Percentiles rank a stretch among this genome's conserved stretches.
Evolutionary conservation across 768 basidiomycete genomes (phyloP).

Genomic region (Xanthoconium purpureum): DNA sequence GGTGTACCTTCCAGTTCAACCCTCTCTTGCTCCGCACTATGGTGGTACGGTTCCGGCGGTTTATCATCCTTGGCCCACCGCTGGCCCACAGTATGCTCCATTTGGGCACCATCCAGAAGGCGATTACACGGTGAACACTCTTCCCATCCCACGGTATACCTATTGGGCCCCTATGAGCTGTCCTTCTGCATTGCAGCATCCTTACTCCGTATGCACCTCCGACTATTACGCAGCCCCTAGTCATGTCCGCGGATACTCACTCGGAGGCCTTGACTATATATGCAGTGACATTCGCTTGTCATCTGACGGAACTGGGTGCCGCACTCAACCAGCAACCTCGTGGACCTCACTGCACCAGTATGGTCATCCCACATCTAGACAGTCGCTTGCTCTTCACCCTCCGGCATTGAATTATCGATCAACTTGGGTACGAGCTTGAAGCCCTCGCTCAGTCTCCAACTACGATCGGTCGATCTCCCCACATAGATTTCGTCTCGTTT

Average conservation of each 20-base stretch:
- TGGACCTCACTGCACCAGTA: conserved; percentile 45
- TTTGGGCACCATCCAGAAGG: conserved; percentile 21
- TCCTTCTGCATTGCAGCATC: conserved; percentile 47
- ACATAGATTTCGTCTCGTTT: conserved; percentile 29
- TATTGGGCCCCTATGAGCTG: conserved; percentile 25
- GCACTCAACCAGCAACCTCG: conserved; percentile 36
- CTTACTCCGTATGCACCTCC: conserved; percentile 55
- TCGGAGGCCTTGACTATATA: conserved; percentile 53
- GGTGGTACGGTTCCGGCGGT: conserved; percentile 30
- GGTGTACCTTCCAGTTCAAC: conserved; percentile 64
- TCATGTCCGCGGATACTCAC: conserved; percentile 60
- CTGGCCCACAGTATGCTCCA: conserved; percentile 15
- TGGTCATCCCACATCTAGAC: conserved; percentile 40
- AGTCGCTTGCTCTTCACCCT: conserved; percentile 42
- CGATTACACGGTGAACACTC: conserved; percentile 10
- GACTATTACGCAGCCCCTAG: conserved; percentile 45
- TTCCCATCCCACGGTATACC: conserved; percentile 17
- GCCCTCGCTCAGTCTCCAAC: conserved; percentile 1
- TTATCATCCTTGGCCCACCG: conserved; percentile 29
- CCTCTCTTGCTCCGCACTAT: conserved; percentile 41
- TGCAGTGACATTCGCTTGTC: conserved; percentile 46
- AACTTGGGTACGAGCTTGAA: conserved; percentile 49
- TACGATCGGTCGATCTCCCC: conserved; percentile 10
- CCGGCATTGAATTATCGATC: conserved; percentile 45
- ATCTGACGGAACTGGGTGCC: conserved; percentile 39